Percentiles rank a stretch among this genome's conserved stretches.
Conservation (phyloP, 192 early-diverging fungal genomes). For the Coemansia brasiliensis region DNA sequence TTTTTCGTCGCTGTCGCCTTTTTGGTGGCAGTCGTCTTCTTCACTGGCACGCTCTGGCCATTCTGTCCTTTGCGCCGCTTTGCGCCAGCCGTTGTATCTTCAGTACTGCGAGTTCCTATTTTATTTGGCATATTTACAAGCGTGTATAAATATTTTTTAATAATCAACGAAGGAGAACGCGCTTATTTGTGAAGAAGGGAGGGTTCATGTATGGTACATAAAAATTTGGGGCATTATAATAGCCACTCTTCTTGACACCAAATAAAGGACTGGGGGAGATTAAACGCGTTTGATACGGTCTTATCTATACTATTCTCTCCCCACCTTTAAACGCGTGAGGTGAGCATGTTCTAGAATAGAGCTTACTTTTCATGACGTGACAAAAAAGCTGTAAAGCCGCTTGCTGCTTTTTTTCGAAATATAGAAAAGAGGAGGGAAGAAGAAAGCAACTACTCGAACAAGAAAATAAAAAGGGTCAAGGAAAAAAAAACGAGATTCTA, state of each 20-base stretch:
- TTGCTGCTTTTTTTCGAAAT: too few relatives aligned
- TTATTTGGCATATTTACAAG: not conserved
- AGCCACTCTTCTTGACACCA: too few relatives aligned
- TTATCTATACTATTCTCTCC: too few relatives aligned
- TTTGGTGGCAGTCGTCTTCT: constrained; percentile 4
- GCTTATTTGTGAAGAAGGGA: not conserved
- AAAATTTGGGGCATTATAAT: too few relatives aligned
- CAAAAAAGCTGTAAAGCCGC: not conserved
- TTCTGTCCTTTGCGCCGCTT: constrained; percentile 42
- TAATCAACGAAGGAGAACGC: not conserved
- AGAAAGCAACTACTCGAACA: too few relatives aligned
- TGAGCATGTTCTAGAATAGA: not conserved
- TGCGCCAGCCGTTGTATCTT: constrained; percentile 22
- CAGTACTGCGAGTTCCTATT: constrained; percentile 34
- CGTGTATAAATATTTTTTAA: not conserved
- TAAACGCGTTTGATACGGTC: too few relatives aligned
- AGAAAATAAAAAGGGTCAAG: too few relatives aligned
- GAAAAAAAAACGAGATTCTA: too few relatives aligned
- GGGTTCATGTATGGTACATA: not conserved
- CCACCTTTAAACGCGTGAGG: too few relatives aligned
- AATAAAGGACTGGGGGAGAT: too few relatives aligned
- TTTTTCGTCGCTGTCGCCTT: constrained; percentile 7
- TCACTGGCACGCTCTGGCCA: constrained; percentile 13
- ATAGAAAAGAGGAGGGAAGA: too few relatives aligned
- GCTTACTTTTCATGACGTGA: constrained; percentile 21